phyloP scores from a whole-genome alignment of 306 rosid species.

The Quercus berberidifolia region DNA sequence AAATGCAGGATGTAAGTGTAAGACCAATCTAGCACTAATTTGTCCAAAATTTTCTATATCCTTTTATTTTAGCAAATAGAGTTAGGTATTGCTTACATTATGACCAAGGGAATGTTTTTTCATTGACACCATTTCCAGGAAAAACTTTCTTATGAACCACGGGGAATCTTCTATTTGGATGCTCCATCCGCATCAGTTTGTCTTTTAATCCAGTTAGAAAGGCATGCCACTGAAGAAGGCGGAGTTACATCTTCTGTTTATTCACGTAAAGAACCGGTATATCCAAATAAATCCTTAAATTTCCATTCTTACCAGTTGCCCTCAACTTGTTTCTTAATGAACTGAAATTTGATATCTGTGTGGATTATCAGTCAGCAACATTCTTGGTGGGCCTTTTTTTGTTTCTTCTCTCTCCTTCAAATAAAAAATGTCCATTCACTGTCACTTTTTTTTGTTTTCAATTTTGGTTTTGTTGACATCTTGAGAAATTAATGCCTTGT shows the following conservation, averaged over 20 bases:
- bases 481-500: not conserved
- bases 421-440: not conserved
- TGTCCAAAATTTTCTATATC: not conserved
- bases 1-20: constrained; percentile 73
- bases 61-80: not conserved
- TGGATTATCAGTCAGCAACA: not conserved
- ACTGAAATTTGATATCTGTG: not conserved
- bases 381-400: not conserved
- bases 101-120: not conserved
- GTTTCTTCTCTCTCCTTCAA: not conserved
- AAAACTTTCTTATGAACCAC: constrained; percentile 53
- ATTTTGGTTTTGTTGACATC: not conserved
- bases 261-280: constrained; percentile 95
- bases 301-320: not conserved
- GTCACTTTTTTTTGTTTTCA: not conserved
- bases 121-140: constrained; percentile 39
- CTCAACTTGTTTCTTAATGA: constrained; percentile 3
- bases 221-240: constrained; percentile 95
- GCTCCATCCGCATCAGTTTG: constrained; percentile 95
- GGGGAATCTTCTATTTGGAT: constrained; percentile 81
- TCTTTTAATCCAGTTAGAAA: constrained; percentile 93
- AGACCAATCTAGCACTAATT: not conserved
- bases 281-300: constrained; percentile 27
- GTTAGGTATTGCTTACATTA: not conserved
- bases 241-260: constrained; percentile 91